These are phyloP conservation scores for Fusarium dlaminii DNA, from an alignment of 2,329 filamentous ascomycete species.

Conservation along the genomic window DNA sequence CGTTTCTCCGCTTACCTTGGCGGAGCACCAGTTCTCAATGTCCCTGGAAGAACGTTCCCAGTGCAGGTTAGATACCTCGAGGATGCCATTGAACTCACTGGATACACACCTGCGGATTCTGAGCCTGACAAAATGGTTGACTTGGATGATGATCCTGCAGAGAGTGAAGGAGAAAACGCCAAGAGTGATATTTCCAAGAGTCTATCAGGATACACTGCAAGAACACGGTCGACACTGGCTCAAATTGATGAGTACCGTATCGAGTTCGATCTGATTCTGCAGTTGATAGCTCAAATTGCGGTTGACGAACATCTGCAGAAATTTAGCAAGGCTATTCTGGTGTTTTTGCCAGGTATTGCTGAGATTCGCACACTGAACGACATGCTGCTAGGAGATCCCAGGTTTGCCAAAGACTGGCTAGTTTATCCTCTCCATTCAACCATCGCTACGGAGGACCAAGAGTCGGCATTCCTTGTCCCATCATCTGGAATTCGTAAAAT, in stretches of 20 bases:
- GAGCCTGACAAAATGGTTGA: slow-evolving; percentile 65
- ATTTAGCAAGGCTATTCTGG: slow-evolving; percentile 90
- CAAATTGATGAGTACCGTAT: slow-evolving; percentile 92
- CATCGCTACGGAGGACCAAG: slow-evolving; percentile 95
- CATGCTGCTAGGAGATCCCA: slow-evolving; percentile 78
- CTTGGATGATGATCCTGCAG: slow-evolving; percentile 68
- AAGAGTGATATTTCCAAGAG: slow-evolving; percentile 70
- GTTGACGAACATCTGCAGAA: slow-evolving; percentile 69
- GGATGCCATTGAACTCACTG: slow-evolving; percentile 89
- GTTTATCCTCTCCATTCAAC: slow-evolving; percentile 92
- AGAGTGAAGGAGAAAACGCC: slow-evolving; percentile 61
- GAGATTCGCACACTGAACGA: slow-evolving; percentile 92
- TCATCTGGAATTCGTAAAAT: slow-evolving; percentile 88
- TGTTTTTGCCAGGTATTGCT: slow-evolving; percentile 93
- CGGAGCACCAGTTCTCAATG: slow-evolving; percentile 85
- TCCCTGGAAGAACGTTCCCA: slow-evolving; percentile 93
- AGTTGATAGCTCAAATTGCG: slow-evolving; percentile 80
- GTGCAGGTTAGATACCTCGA: slow-evolving; percentile 90
- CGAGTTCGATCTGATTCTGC: slow-evolving; percentile 86
- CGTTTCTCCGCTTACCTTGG: slow-evolving; percentile 90
- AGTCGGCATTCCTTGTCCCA: slow-evolving; percentile 88
- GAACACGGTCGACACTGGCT: slow-evolving; percentile 78
- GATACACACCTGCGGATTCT: slow-evolving; percentile 66
- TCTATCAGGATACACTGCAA: slow-evolving; percentile 76
- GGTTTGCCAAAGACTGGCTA: slow-evolving; percentile 81